Conservation (phyloP, 208 protist genomes). For the Kentomonas sorsogonicus region DNA sequence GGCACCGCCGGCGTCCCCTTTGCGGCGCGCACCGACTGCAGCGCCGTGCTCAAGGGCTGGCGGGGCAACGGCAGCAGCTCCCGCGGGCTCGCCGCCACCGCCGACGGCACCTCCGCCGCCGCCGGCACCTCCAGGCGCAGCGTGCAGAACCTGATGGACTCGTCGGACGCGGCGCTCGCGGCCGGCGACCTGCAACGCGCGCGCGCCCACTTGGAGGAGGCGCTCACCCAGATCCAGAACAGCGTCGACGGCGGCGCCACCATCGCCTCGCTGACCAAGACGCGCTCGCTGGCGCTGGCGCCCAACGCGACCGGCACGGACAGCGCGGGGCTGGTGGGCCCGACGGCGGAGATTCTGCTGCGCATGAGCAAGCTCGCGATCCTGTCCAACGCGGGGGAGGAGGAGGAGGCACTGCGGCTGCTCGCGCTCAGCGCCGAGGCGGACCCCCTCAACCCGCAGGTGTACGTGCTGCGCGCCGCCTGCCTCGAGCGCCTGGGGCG, state of each 20-base stretch:
- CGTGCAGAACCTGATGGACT: conserved; percentile 41
- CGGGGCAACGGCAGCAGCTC: background rate
- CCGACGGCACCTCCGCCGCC: background rate
- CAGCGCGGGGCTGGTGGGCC: conserved; percentile 21
- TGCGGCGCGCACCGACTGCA: conserved; percentile 36
- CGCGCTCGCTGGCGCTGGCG: conserved; percentile 13
- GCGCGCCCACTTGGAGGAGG: conserved; percentile 35
- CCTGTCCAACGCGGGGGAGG: conserved; percentile 37
- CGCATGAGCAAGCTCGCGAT: conserved; percentile 56
- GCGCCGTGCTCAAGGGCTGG: conserved; percentile 13
- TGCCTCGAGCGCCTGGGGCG: conserved; percentile 66
- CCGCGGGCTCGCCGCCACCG: conserved; percentile 4
- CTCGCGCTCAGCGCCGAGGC: conserved; percentile 52
- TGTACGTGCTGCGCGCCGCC: conserved; percentile 65
- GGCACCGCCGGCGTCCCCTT: conserved; percentile 54
- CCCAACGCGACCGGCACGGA: conserved; percentile 12
- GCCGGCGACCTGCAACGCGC: conserved; percentile 36
- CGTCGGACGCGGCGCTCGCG: conserved; percentile 26
- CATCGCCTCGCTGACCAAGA: conserved; percentile 10
- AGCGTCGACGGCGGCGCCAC: conserved; percentile 18
- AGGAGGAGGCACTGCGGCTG: conserved; percentile 49
- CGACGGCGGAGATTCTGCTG: conserved; percentile 41
- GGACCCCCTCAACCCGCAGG: conserved; percentile 55
- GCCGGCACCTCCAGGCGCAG: no score
- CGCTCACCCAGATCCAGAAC: conserved; percentile 66